These are phyloP conservation scores for Pythium dissotocum DNA, from an alignment of 352 stramenopile species.

Conservation along the genomic window DNA sequence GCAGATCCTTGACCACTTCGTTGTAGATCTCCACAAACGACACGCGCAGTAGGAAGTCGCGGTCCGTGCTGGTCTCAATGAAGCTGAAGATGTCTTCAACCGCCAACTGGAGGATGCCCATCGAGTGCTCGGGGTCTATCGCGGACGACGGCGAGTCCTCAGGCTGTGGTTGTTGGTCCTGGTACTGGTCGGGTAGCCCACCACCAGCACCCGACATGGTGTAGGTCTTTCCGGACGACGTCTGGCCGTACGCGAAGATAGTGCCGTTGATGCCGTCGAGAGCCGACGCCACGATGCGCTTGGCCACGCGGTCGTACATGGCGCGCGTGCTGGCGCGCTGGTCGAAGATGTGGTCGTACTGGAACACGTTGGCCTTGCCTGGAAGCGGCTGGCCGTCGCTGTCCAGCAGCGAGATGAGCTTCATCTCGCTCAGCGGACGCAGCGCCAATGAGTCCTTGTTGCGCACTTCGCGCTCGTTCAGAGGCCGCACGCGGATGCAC, in stretches of 20 bases:
- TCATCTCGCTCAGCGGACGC: conserved; percentile 37
- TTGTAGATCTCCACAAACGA: conserved; percentile 99
- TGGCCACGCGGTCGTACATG: conserved; percentile 65
- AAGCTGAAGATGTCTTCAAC: conserved; percentile 94
- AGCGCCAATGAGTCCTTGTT: conserved; percentile 49
- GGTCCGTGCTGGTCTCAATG: conserved; percentile 76
- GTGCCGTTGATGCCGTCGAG: conserved; percentile 80
- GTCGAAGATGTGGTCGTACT: conserved; percentile 83
- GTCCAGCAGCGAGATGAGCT: conserved; percentile 65
- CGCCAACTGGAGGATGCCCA: conserved; percentile 90
- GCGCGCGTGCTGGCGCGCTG: conserved; percentile 40
- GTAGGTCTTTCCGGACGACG: conserved; percentile 94
- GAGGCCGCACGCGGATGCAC: conserved; percentile 77
- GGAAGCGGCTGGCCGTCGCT: conserved; percentile 44
- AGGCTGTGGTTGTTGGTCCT: conserved; percentile 27
- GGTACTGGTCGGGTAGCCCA: conserved; percentile 15
- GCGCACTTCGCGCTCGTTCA: conserved; percentile 70
- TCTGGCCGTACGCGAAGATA: conserved; percentile 97
- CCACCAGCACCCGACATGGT: conserved; percentile 92
- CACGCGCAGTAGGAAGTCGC: conserved; percentile 94
- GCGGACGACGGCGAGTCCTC: neutral
- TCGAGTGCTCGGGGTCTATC: neutral
- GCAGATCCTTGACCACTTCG: conserved; percentile 96
- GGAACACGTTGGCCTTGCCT: conserved; percentile 73
- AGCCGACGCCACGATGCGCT: conserved; percentile 75